Base-by-base conservation (phyloP, 2,329 filamentous ascomycete genomes). In the Sordariomycetes sp. region DNA sequence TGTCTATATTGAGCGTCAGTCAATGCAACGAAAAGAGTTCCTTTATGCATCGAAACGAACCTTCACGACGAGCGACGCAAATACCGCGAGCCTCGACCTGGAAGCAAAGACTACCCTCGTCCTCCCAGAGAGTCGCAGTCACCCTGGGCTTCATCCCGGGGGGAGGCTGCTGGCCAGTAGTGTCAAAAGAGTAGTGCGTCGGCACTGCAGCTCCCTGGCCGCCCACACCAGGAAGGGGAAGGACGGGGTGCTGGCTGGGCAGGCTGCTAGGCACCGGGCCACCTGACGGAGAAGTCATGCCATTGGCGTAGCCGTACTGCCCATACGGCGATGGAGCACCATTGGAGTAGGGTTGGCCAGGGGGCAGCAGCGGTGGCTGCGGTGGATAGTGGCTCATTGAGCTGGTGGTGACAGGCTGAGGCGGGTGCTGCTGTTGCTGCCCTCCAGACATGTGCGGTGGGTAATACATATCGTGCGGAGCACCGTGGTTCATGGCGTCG, bases 1-100 rank as follows among this genome's bases (percentile, higher is more conserved):
- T 96, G 50, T 95, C 90, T 93, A 43, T 27, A 31, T 8, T 23
- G 12, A 20, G n/a, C n/a, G n/a, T n/a, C n/a, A n/a, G n/a, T n/a
- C n/a, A n/a, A n/a, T n/a, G n/a, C n/a, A n/a, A n/a, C n/a, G n/a
- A n/a, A n/a, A n/a, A n/a, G n/a, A n/a, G n/a, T n/a, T n/a, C n/a
- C n/a, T n/a, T n/a, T n/a, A n/a, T n/a, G n/a, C 14, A 2, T 8
- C 33, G 37, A 42, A 36, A 28, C 37, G 51, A 62, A 92, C 86
- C 87, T 75, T 96, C 90, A 54, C 92, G 74, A 45, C 92, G 77
- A 34, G 90, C 90, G 37, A 96, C 92, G 56, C 92, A 98, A 34
- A 98, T 90, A 31, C 90, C 90, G 46, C 92, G 82, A 4, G 92
- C 90, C 59, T 96, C 92, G 2, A 96, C 92, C 56, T 96, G 92